Evolutionary conservation across 164 flowering plant species (phyloP).

Genomic region (Magnolia officinalis): DNA sequence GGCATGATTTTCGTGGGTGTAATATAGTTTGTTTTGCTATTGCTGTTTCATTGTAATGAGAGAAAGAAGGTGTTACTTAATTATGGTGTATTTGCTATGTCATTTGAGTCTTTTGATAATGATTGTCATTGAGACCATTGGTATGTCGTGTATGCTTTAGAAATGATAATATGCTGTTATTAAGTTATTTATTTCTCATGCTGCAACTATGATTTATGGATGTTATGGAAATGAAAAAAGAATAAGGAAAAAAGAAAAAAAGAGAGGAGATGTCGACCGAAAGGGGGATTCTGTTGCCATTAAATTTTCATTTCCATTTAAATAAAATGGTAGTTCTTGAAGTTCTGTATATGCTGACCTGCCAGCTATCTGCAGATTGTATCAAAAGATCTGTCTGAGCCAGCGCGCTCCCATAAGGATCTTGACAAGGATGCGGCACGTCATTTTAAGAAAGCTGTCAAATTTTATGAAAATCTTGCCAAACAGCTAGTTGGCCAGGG

Average conservation of each 20-base stretch:
- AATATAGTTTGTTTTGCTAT: no score
- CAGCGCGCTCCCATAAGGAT: conserved; percentile 96
- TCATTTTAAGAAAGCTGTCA: conserved; percentile 82
- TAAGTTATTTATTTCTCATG: background rate
- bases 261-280: no score
- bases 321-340: background rate
- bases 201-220: background rate
- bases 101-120: background rate
- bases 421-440: conserved; percentile 96
- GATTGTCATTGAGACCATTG: background rate
- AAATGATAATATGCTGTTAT: background rate
- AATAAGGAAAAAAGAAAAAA: background rate
- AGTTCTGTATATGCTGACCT: background rate
- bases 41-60: no score
- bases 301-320: background rate
- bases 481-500: conserved; percentile 89
- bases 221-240: background rate
- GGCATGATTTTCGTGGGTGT: no score
- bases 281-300: background rate
- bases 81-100: background rate
- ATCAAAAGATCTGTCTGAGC: conserved; percentile 91
- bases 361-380: conserved; percentile 56
- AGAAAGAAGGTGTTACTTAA: no score
- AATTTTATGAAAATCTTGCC: conserved; percentile 78
- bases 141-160: background rate